Base-by-base conservation (phyloP, 257 asterid genomes). In the Solanum virginianum region DNA sequence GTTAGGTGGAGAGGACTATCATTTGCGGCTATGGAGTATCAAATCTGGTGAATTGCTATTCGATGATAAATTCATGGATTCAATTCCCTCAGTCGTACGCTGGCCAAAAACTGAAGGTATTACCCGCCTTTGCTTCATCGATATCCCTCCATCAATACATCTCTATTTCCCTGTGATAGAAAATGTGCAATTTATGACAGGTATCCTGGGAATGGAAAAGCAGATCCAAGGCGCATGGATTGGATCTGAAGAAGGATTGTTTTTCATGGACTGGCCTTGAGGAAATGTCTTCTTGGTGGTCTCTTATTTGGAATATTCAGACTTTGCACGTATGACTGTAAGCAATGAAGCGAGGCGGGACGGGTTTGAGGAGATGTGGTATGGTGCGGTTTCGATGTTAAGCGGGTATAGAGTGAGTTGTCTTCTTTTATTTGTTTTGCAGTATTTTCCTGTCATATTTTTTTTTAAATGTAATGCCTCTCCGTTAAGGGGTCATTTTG, bases 1-100 rank as follows among this genome's bases (percentile, higher is more conserved):
- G 55, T 62, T 85, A 93, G 98, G 99, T 85, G 99, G 98, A 85
- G 98, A 95, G 91, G 99, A 96, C 89, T 92, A 92, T 91, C 87
- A 89, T 82, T 32, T 95, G 81, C 95, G 98, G 57, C 85, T 94
- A 75, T 95, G 99, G 99, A 88, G 93, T 87, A 91, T 97, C 83
- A 94, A 86, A 85, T 94, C 98, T 18, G 98, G 98, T 22, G 94
- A 92, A 86, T 41, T 97, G 94, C 92, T 97, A 81, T 95, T 94
- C 83, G 88, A 90, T 85, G 90, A 88, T 71, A 93, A 69, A 81
- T 89, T 90, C 88, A 92, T 89, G 96, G 83, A 88, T 83, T 82
- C 97, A 36, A 84, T 89, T 51, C 97, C 99, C 66, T 87, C 96
- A 8, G 91, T 93, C 60, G 93, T 95, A 69, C 90, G 96, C 89